phyloP scores from a whole-genome alignment of 2,329 filamentous ascomycete species.

The Tolypocladium sp. region DNA sequence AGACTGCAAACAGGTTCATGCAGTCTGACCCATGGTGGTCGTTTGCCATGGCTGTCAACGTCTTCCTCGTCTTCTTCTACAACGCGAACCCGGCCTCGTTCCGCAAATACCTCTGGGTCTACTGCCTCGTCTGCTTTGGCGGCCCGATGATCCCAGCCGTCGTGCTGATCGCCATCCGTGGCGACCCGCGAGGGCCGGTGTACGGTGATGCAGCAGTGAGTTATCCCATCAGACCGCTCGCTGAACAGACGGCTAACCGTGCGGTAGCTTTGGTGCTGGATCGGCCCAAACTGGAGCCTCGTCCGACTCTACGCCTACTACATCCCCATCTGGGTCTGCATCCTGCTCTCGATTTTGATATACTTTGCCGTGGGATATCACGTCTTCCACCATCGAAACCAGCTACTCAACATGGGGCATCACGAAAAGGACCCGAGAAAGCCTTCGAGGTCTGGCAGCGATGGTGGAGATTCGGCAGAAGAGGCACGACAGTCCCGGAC shows the following conservation, averaged over 20 bases:
- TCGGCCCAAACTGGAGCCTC: constrained; percentile 40
- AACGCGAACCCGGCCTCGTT: constrained; percentile 53
- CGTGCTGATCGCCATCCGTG: constrained; percentile 50
- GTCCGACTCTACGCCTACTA: constrained; percentile 53
- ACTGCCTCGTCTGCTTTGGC: constrained; percentile 61
- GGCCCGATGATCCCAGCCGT: constrained; percentile 59
- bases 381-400: constrained; percentile 49
- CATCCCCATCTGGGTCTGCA: constrained; percentile 51
- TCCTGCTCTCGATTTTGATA: constrained; percentile 42
- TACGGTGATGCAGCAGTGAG: constrained; percentile 49
- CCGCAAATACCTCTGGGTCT: constrained; percentile 59
- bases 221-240: background rate
- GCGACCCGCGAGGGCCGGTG: constrained; percentile 26
- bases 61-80: constrained; percentile 59
- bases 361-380: constrained; percentile 49
- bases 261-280: constrained; percentile 51
- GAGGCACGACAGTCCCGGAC: constrained; percentile 14
- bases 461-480: constrained; percentile 21
- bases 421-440: constrained; percentile 13
- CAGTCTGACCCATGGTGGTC: constrained; percentile 69
- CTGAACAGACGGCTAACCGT: background rate
- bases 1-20: constrained; percentile 50
- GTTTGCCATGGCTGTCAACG: constrained; percentile 73
- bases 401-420: constrained; percentile 34
- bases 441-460: constrained; percentile 14